Conservation (phyloP, 169 alveolate genomes). For the Pseudocohnilembus persalinus region DNA sequence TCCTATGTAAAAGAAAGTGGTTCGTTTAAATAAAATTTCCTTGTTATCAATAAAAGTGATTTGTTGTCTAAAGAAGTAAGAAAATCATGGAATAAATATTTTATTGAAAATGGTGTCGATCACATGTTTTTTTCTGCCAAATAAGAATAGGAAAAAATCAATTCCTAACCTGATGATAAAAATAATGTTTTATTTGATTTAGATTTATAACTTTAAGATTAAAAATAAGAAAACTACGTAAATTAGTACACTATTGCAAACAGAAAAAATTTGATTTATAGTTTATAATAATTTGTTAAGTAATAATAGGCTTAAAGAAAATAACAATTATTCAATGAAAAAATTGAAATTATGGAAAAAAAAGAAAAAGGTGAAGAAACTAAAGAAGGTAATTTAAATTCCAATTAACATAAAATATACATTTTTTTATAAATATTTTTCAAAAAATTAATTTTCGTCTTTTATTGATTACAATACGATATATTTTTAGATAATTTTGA, state of each 20-base stretch:
- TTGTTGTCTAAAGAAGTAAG: slow-evolving; percentile 88
- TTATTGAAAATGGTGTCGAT: slow-evolving; percentile 81
- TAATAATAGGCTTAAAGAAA: slow-evolving; percentile 31
- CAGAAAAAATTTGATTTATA: neutral
- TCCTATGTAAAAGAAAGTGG: slow-evolving; percentile 90
- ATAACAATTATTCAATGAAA: slow-evolving; percentile 1
- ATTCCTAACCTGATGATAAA: slow-evolving; percentile 45
- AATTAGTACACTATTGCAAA: slow-evolving; percentile 22
- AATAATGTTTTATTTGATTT: slow-evolving; percentile 12
- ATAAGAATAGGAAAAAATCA: slow-evolving; percentile 65
- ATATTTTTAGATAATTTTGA: too few relatives aligned
- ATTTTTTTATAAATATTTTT: too few relatives aligned
- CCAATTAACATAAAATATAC: neutral
- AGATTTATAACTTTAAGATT: slow-evolving; percentile 20
- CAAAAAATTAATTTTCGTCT: too few relatives aligned
- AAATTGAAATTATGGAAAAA: neutral
- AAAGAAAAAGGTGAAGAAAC: slow-evolving; percentile 21
- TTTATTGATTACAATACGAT: too few relatives aligned
- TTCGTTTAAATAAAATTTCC: slow-evolving; percentile 83
- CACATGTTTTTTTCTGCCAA: slow-evolving; percentile 93
- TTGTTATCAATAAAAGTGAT: slow-evolving; percentile 95
- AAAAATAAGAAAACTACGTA: slow-evolving; percentile 38
- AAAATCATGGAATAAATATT: slow-evolving; percentile 91
- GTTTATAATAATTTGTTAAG: neutral
- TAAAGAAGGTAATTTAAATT: slow-evolving; percentile 27